A percentile compares a stretch with the other conserved stretches of the same genome.
Conservation (phyloP, 164 flowering plant genomes). For the Chloranthus sessilifolius region DNA sequence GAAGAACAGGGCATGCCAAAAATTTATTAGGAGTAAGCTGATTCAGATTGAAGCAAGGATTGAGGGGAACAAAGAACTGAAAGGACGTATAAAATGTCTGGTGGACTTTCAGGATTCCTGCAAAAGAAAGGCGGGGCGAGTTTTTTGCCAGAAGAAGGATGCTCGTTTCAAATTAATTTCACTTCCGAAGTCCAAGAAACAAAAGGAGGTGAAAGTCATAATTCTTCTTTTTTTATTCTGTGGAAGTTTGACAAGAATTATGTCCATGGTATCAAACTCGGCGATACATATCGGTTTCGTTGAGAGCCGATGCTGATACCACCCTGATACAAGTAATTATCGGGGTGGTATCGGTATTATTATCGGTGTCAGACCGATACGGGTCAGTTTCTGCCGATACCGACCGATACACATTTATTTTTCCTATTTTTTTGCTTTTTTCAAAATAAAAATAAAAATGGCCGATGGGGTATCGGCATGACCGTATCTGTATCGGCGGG, state of each 20-base stretch:
- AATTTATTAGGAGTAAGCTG: slow-evolving; percentile 58
- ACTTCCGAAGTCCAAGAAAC: slow-evolving; percentile 24
- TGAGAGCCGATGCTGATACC: no score
- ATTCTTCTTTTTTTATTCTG: slow-evolving; percentile 2
- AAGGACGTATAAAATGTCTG: slow-evolving; percentile 51
- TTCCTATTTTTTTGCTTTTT: no score
- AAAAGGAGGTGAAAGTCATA: slow-evolving; percentile 35
- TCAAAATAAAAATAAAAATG: no score
- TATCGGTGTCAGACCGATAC: no score
- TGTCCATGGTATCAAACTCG: no score
- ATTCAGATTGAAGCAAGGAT: slow-evolving; percentile 67
- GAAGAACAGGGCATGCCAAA: slow-evolving; percentile 83
- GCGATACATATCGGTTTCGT: no score
- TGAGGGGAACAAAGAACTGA: slow-evolving; percentile 61
- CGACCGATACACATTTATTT: no score
- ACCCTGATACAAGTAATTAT: no score
- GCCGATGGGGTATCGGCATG: no score
- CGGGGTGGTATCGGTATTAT: no score
- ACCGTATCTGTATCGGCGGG: no score
- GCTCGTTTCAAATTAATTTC: slow-evolving; percentile 64
- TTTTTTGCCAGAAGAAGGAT: slow-evolving; percentile 58
- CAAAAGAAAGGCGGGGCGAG: slow-evolving; percentile 47
- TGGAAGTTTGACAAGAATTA: background rate
- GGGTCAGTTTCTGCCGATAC: no score
- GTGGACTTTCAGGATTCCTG: slow-evolving; percentile 64